Conservation (phyloP, 1,284 basidiomycete species). For the Pyrrhoderma noxium region DNA sequence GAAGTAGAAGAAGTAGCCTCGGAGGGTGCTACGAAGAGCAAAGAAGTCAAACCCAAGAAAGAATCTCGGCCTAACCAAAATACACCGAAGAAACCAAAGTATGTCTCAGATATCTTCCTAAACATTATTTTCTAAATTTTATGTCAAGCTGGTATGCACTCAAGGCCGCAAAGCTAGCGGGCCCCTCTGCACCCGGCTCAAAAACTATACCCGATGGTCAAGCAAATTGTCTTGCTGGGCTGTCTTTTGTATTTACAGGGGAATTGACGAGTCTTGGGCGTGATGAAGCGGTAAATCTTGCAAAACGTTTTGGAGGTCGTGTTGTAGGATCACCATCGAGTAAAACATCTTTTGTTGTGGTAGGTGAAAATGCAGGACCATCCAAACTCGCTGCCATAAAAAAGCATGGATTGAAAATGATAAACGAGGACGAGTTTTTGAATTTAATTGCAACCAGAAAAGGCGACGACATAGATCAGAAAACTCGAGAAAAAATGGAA, state of each 20-base stretch:
- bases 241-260: conserved; percentile 94
- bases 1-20: not conserved
- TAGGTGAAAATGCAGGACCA: conserved; percentile 85
- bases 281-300: conserved; percentile 83
- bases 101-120: conserved; percentile 26
- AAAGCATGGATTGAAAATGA: conserved; percentile 67
- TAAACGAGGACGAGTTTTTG: conserved; percentile 87
- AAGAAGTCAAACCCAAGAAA: conserved; percentile 30
- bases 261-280: conserved; percentile 83
- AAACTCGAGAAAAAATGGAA: conserved; percentile 73
- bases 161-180: conserved; percentile 59
- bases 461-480: conserved; percentile 57
- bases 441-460: conserved; percentile 68
- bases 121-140: not conserved
- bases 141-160: conserved; percentile 52
- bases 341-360: conserved; percentile 85
- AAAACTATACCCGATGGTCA: conserved; percentile 77
- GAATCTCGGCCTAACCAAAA: conserved; percentile 22
- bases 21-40: not conserved
- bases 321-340: conserved; percentile 85
- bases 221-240: conserved; percentile 77
- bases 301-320: conserved; percentile 91
- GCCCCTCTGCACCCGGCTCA: conserved; percentile 70
- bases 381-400: conserved; percentile 83
- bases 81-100: conserved; percentile 20